Conservation (phyloP, 179 eudicot genomes). For the Sideroxylon spinosum region DNA sequence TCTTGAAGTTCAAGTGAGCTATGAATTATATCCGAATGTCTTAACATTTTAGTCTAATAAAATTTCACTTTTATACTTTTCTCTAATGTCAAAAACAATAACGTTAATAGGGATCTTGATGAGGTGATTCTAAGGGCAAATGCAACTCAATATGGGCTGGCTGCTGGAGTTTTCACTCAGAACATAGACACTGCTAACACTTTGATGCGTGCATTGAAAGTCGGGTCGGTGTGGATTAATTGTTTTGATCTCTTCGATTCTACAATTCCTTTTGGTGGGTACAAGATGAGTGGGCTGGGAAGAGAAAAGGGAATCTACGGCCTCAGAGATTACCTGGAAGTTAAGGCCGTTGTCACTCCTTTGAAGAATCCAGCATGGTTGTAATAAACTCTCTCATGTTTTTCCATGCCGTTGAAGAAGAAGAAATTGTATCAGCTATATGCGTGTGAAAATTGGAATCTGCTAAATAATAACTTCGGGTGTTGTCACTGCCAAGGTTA, state of each 20-base stretch:
- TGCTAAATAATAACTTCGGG: not conserved
- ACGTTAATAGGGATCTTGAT: constrained; percentile 34
- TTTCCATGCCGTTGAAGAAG: not conserved
- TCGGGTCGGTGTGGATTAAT: constrained; percentile 58
- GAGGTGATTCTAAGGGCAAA: constrained; percentile 53
- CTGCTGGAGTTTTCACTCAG: constrained; percentile 57
- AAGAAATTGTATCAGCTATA: not conserved
- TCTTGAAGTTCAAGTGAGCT: constrained; percentile 57
- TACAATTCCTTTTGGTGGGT: constrained; percentile 60
- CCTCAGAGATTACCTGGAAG: constrained; percentile 51
- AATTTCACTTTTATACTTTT: not conserved
- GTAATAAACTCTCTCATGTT: constrained; percentile 22
- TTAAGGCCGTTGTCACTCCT: constrained; percentile 60
- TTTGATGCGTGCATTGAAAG: constrained; percentile 41
- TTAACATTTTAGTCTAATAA: not conserved
- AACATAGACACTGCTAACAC: constrained; percentile 56
- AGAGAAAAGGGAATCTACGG: constrained; percentile 58
- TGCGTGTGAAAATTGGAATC: not conserved
- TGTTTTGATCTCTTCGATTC: constrained; percentile 56
- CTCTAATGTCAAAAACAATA: not conserved
- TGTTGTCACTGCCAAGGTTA: too few relatives aligned
- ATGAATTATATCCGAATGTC: constrained; percentile 12
- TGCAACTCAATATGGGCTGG: constrained; percentile 39
- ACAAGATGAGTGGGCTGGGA: constrained; percentile 63
- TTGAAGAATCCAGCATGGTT: constrained; percentile 59